These are phyloP conservation scores for Wickerhamomyces subpelliculosus DNA, from an alignment of 805 yeast species.

Conservation along the genomic window DNA sequence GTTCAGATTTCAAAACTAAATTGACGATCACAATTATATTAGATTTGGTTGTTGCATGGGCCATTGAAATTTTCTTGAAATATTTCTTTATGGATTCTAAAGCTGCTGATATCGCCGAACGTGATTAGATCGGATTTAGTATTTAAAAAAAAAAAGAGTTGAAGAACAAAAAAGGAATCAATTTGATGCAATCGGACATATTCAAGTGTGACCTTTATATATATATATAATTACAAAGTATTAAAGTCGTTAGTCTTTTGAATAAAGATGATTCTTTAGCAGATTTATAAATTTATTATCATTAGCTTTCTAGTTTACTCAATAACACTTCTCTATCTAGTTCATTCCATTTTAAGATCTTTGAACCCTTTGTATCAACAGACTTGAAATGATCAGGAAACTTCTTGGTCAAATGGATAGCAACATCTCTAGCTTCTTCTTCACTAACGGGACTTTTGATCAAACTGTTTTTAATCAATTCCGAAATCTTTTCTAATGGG, in stretches of 20 bases:
- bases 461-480: slow-evolving; percentile 13
- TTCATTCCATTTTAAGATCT: not conserved
- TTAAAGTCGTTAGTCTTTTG: no score
- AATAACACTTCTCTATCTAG: not conserved
- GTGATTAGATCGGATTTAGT: slow-evolving; percentile 9
- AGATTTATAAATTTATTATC: not conserved
- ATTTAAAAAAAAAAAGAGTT: not conserved
- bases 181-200: no score
- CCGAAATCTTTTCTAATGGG: slow-evolving; percentile 12
- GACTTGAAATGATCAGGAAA: slow-evolving; percentile 16
- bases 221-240: no score
- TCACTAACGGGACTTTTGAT: slow-evolving; percentile 6
- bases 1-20: slow-evolving; percentile 60
- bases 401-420: slow-evolving; percentile 7
- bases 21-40: slow-evolving; percentile 65
- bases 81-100: slow-evolving; percentile 82
- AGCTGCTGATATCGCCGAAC: slow-evolving; percentile 81
- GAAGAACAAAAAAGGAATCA: no score
- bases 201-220: no score
- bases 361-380: slow-evolving; percentile 6
- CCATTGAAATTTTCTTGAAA: slow-evolving; percentile 75
- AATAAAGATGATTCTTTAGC: not conserved
- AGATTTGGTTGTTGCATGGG: slow-evolving; percentile 74
- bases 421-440: slow-evolving; percentile 17
- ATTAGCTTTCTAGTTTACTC: not conserved